These are phyloP conservation scores for Auriscalpium orientale DNA, from an alignment of 768 basidiomycete species.

Conservation along the genomic window DNA sequence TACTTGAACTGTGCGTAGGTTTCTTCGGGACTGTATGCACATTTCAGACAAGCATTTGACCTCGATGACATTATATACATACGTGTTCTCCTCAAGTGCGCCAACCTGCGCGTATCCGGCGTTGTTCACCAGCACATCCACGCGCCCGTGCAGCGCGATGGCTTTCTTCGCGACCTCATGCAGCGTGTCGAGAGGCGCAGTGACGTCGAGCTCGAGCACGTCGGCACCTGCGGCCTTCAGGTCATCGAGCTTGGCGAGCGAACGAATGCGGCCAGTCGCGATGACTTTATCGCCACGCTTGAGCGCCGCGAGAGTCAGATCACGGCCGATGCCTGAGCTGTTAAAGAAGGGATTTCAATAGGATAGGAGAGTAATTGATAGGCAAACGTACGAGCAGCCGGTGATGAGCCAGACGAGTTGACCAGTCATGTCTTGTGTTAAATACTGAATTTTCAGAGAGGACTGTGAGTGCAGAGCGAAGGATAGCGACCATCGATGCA, in stretches of 20 bases:
- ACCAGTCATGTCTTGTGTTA: not conserved
- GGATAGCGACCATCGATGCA: no score
- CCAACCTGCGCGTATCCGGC: constrained; percentile 9
- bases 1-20: constrained; percentile 14
- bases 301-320: constrained; percentile 11
- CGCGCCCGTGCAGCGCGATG: constrained; percentile 10
- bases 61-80: not conserved
- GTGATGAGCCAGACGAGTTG: constrained; percentile 22
- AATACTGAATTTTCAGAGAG: no score
- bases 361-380: not conserved
- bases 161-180: constrained; percentile 16
- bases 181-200: constrained; percentile 13
- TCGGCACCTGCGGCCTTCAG: constrained; percentile 20
- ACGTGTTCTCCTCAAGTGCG: constrained; percentile 17
- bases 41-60: not conserved
- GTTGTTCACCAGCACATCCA: constrained; percentile 16
- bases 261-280: constrained; percentile 10
- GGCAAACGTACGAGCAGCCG: constrained; percentile 21
- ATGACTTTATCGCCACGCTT: constrained; percentile 15
- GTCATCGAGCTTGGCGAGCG: constrained; percentile 22
- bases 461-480: no score
- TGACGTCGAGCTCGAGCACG: constrained; percentile 21
- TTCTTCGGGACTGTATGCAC: constrained; percentile 15
- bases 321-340: constrained; percentile 13
- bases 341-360: no score